Conservation (phyloP, 805 yeast genomes). For the Komagataella pseudopastoris region DNA sequence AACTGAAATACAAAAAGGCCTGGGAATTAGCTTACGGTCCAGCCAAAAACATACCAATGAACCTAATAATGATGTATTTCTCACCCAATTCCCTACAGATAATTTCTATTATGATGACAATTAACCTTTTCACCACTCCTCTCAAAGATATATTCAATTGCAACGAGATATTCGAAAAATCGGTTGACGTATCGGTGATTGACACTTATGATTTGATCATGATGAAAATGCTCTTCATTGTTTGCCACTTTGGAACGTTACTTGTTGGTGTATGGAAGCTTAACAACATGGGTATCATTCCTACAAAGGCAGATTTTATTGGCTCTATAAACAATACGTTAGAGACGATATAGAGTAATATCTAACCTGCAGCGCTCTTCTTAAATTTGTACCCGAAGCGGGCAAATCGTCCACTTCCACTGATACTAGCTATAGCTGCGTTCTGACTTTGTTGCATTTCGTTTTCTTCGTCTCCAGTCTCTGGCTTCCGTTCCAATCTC, state of each 20-base stretch:
- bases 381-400: slow-evolving; percentile 2
- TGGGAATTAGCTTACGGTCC: slow-evolving; percentile 83
- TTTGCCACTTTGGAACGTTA: slow-evolving; percentile 39
- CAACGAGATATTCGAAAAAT: slow-evolving; percentile 32
- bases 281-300: slow-evolving; percentile 80
- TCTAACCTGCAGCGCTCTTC: background rate
- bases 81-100: slow-evolving; percentile 83
- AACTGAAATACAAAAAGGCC: slow-evolving; percentile 46
- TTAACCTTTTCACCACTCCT: slow-evolving; percentile 72
- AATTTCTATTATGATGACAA: slow-evolving; percentile 82
- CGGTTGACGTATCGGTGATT: slow-evolving; percentile 6
- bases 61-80: slow-evolving; percentile 80
- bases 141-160: slow-evolving; percentile 55
- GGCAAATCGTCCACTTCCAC: slow-evolving; percentile 1
- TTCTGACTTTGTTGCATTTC: background rate
- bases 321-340: slow-evolving; percentile 1
- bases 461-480: background rate
- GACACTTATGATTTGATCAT: slow-evolving; percentile 9
- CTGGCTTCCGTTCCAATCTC: slow-evolving; percentile 18
- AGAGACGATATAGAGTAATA: background rate
- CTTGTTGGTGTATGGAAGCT: slow-evolving; percentile 77
- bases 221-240: slow-evolving; percentile 14
- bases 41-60: slow-evolving; percentile 80
- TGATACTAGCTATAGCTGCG: background rate
- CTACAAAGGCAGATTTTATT: slow-evolving; percentile 72